Evolutionary conservation across 352 stramenopile species (phyloP).

Genomic region (Aphanomyces stellatus): DNA sequence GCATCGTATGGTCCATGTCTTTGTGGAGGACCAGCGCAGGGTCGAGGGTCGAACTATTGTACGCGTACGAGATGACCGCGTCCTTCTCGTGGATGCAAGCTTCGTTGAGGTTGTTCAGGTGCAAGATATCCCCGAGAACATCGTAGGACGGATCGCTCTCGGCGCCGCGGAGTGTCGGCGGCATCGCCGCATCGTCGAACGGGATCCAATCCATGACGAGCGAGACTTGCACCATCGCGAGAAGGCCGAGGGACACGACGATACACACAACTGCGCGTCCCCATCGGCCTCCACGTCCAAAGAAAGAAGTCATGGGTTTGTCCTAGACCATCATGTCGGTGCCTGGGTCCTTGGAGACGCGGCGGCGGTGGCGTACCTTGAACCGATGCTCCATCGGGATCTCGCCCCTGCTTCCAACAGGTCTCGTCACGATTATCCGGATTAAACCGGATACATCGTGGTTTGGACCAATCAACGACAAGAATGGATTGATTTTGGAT

Average conservation of each 20-base stretch:
- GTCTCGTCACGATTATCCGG: too few relatives aligned
- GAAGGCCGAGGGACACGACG: neutral
- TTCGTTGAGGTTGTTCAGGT: constrained; percentile 15
- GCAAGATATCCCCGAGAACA: neutral
- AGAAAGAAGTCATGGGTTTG: neutral
- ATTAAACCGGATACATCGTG: too few relatives aligned
- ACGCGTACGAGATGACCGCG: neutral
- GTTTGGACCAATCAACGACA: too few relatives aligned
- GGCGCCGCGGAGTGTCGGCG: too few relatives aligned
- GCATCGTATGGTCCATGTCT: constrained; percentile 24
- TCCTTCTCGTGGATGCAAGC: constrained; percentile 10
- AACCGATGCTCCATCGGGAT: neutral
- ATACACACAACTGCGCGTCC: neutral
- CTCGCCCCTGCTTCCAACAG: too few relatives aligned
- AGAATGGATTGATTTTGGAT: too few relatives aligned
- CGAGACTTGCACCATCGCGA: neutral
- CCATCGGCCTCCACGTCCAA: neutral
- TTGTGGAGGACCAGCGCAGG: neutral
- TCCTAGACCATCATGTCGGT: neutral
- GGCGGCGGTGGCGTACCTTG: neutral
- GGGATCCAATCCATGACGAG: neutral
- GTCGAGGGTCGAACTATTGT: constrained; percentile 7
- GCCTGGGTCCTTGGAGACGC: neutral
- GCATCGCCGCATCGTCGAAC: neutral
- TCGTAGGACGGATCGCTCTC: neutral